A percentile compares a stretch with the other conserved stretches of the same genome.
Conservation (phyloP, 2,329 filamentous ascomycete genomes). For the Trichophyton verrucosum region DNA sequence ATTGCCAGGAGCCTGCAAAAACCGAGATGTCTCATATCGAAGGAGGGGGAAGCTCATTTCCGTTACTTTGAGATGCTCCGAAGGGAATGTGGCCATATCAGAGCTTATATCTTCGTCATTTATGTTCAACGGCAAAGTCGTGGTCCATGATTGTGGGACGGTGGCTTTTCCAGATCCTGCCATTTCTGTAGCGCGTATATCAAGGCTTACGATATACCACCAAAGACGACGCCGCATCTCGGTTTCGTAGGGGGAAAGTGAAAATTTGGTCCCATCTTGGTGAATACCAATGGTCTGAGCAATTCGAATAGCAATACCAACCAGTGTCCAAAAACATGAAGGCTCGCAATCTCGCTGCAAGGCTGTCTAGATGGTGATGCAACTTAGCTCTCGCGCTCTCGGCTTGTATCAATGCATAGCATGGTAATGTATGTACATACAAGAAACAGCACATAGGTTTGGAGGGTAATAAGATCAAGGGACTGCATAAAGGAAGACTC, state of each 20-base stretch:
- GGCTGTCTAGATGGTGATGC: not conserved
- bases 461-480: constrained; percentile 32
- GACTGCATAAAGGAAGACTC: constrained; percentile 34
- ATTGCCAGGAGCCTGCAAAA: constrained; percentile 22
- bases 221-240: constrained; percentile 61
- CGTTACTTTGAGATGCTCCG: constrained; percentile 22
- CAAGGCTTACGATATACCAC: constrained; percentile 60
- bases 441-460: constrained; percentile 36
- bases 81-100: constrained; percentile 28
- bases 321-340: constrained; percentile 21
- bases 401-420: not conserved
- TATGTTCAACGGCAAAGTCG: constrained; percentile 28
- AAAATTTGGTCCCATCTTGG: constrained; percentile 43
- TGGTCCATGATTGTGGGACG: not conserved
- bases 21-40: constrained; percentile 14
- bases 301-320: constrained; percentile 55
- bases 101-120: constrained; percentile 31
- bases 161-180: constrained; percentile 35
- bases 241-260: constrained; percentile 43
- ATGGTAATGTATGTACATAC: constrained; percentile 7
- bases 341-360: not conserved
- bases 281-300: constrained; percentile 59
- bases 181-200: constrained; percentile 57
- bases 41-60: constrained; percentile 34
- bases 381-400: not conserved